Evolutionary conservation across 768 basidiomycete species (phyloP), one percentile per base, ranked within the genome.

Genomic region (Boletus subparvulus): DNA sequence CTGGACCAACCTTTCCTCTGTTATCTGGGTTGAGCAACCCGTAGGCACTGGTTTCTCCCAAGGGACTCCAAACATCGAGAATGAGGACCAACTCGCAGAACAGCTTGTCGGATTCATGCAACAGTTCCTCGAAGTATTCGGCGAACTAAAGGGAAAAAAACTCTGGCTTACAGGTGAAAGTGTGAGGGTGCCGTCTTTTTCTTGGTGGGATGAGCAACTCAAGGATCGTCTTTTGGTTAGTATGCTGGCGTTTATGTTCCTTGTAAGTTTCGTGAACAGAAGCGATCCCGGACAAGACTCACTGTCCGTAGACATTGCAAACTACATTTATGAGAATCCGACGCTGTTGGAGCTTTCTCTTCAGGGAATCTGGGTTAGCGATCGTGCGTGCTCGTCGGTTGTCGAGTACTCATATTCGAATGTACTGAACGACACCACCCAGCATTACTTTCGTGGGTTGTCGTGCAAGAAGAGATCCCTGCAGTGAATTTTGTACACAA

Each of bases 41-140:
- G 84, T 91, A 32, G 89, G 89, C 6, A 90, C 88, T 6, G 89
- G 89, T 0, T 91, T 85, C 68, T 86, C 86, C 3, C 86, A 86
- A 57, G 89, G 89, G 17, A 74, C 58, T 14, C 87, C 89, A 1
- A 82, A 84, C 55, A 84, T 85, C 39, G 70, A 76, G 68, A 80
- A 81, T 21, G 80, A 89, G 60, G 59, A 80, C 48, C 78, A 86
- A 45, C 74, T 90, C 0, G 84, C 84, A 8, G 81, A 71, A 10
- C 80, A 83, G 50, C 66, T 82, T 2, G 74, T 76, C 4, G 81
- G 69, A 10, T 91, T 91, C 69, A 51, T 92, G 63, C 80, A 84
- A 56, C 90, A 92, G 64, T 92, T 91, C 73, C 75, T 92, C 6
- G 78, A 84, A 26, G 82, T 92, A 4, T 92, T 92, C 73, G 75